Evolutionary conservation across 148 eudicot species (phyloP).

Genomic region (Spergularia marina): DNA sequence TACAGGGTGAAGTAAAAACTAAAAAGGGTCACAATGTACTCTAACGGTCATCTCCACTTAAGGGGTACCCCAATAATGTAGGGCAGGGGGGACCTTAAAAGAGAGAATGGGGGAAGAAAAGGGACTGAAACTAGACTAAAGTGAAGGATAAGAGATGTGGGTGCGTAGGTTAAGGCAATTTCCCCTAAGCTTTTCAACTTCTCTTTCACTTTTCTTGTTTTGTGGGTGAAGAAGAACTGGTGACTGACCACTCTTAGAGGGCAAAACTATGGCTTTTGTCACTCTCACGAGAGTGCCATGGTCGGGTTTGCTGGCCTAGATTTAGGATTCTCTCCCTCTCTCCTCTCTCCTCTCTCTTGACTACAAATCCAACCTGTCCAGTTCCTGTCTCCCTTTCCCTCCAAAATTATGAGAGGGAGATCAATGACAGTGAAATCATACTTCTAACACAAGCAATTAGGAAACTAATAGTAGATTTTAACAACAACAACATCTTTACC

Average conservation of each 20-base stretch:
- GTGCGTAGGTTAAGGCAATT: constrained; percentile 20
- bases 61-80: constrained; percentile 23
- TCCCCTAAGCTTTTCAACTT: background rate
- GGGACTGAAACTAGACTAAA: constrained; percentile 5
- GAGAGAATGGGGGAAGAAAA: constrained; percentile 6
- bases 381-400: constrained; percentile 27
- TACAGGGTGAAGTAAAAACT: constrained; percentile 13
- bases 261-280: constrained; percentile 42
- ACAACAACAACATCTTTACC: background rate
- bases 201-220: background rate
- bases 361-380: constrained; percentile 34
- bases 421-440: constrained; percentile 26
- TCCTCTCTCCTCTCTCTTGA: constrained; percentile 3
- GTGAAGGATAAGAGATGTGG: constrained; percentile 15
- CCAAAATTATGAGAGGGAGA: constrained; percentile 28
- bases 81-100: constrained; percentile 36
- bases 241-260: constrained; percentile 27
- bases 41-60: constrained; percentile 35
- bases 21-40: constrained; percentile 18
- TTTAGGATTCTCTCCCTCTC: background rate
- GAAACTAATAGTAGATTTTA: constrained; percentile 7
- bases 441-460: constrained; percentile 29
- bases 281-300: constrained; percentile 50
- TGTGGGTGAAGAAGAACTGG: too few species aligned
- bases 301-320: constrained; percentile 25